These are phyloP conservation scores for Nannochloropsis gaditana DNA, from an alignment of 108 stramenopile species.

Conservation along the genomic window DNA sequence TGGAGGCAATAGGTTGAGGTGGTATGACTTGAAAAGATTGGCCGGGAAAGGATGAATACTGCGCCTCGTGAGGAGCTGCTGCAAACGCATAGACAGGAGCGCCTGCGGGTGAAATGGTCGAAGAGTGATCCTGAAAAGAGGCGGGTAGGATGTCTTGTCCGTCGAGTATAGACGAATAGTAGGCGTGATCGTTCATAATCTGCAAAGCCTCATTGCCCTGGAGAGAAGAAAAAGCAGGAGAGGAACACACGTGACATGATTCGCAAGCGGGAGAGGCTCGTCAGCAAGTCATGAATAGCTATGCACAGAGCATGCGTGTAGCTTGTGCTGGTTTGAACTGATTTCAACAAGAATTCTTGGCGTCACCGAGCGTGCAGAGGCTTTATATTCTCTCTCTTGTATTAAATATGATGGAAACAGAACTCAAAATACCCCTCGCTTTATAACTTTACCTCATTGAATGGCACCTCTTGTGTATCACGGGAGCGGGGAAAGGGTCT, in stretches of 20 bases:
- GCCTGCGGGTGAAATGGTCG: not conserved
- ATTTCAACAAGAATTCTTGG: too few relatives aligned
- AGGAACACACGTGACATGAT: not conserved
- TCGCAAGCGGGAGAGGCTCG: too few relatives aligned
- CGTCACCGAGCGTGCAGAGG: too few relatives aligned
- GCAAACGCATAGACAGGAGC: not conserved
- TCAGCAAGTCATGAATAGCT: too few relatives aligned
- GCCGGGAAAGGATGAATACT: too few relatives aligned
- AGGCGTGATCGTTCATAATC: not conserved
- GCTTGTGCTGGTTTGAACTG: too few relatives aligned
- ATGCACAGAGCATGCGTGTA: too few relatives aligned
- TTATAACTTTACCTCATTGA: not conserved
- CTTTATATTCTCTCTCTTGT: too few relatives aligned
- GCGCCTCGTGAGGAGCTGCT: too few relatives aligned
- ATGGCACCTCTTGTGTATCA: not conserved
- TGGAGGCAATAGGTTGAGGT: not conserved
- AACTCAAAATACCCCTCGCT: not conserved
- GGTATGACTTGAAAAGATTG: too few relatives aligned
- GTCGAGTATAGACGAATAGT: not conserved
- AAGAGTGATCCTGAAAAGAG: not conserved
- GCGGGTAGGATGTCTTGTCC: not conserved
- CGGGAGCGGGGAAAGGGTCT: not conserved
- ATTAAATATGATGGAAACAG: too few relatives aligned
- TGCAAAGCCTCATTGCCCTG: slow-evolving; percentile 1
- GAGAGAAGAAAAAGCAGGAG: not conserved